Evolutionary conservation across 257 asterid species (phyloP).

Genomic region (Petrea volubilis): DNA sequence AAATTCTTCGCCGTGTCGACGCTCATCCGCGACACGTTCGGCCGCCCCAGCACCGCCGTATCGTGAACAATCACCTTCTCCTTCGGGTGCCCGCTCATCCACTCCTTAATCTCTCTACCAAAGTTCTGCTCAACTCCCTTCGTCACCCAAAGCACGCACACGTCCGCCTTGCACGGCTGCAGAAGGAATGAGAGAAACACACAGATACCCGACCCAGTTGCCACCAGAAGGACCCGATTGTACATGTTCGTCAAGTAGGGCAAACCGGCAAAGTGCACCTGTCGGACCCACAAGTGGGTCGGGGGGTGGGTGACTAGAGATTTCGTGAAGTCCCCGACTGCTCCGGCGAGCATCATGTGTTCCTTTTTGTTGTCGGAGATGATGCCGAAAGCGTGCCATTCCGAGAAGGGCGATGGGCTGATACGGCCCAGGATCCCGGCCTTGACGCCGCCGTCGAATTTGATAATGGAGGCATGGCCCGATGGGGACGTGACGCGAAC

Average conservation of each 20-base stretch:
- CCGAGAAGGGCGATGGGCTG: conserved; percentile 76
- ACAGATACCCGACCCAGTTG: conserved; percentile 76
- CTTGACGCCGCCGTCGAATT: conserved; percentile 63
- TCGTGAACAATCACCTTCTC: conserved; percentile 64
- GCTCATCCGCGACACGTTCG: conserved; percentile 60
- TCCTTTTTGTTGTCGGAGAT: conserved; percentile 58
- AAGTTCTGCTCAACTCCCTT: conserved; percentile 66
- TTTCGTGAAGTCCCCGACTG: conserved; percentile 74
- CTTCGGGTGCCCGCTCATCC: conserved; percentile 54
- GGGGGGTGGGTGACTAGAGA: conserved; percentile 54
- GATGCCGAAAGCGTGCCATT: conserved; percentile 85
- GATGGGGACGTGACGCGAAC: conserved; percentile 64
- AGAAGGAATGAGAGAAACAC: conserved; percentile 68
- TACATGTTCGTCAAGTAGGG: conserved; percentile 74
- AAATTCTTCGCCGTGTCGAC: conserved; percentile 50
- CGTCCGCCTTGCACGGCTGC: conserved; percentile 59
- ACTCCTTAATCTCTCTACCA: conserved; percentile 55
- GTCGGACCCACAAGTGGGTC: conserved; percentile 63
- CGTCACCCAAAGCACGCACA: conserved; percentile 70
- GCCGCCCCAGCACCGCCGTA: conserved; percentile 64
- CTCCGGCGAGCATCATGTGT: conserved; percentile 83
- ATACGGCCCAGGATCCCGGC: conserved; percentile 68
- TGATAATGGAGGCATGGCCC: conserved; percentile 67
- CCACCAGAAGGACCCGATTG: conserved; percentile 54
- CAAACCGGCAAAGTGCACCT: conserved; percentile 68